phyloP scores from a whole-genome alignment of 2,329 filamentous ascomycete species.

The Exophiala sp. region DNA sequence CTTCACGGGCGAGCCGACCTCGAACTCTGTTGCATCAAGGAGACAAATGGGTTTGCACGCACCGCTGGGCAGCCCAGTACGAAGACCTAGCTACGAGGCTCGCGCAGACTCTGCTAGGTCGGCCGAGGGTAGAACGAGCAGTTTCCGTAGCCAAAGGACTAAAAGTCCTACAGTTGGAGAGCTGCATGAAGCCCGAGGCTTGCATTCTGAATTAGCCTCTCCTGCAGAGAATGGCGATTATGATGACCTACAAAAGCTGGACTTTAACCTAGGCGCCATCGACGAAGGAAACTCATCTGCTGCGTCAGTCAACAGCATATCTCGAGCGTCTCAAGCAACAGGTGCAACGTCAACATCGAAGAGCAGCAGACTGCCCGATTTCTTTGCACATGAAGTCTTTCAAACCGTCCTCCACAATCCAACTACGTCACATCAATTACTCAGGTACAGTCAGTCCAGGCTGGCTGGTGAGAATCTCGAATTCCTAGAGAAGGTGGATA shows the following conservation, averaged over 20 bases:
- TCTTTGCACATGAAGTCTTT: constrained; percentile 51
- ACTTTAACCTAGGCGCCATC: constrained; percentile 15
- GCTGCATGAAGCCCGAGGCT: not conserved
- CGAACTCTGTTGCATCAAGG: not conserved
- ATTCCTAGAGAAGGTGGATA: constrained; percentile 51
- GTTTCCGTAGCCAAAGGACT: not conserved
- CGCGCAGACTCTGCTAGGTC: not conserved
- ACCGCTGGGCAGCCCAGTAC: not conserved
- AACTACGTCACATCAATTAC: constrained; percentile 45
- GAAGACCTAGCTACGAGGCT: not conserved
- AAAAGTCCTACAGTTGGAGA: not conserved
- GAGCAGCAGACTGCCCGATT: constrained; percentile 35
- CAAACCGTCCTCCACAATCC: constrained; percentile 51
- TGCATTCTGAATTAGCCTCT: not conserved
- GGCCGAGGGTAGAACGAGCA: not conserved
- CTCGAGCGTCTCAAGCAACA: constrained; percentile 11
- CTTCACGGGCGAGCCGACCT: constrained; percentile 3
- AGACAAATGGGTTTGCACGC: not conserved
- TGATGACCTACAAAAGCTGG: constrained; percentile 18
- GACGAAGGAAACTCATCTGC: constrained; percentile 13
- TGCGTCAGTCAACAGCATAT: constrained; percentile 16
- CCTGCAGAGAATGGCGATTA: not conserved
- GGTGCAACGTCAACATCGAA: constrained; percentile 8
- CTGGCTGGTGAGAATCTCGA: constrained; percentile 51
- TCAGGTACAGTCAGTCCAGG: constrained; percentile 49